Conservation (phyloP, 2,329 filamentous ascomycete genomes). For the Tolypocladium tundrense region DNA sequence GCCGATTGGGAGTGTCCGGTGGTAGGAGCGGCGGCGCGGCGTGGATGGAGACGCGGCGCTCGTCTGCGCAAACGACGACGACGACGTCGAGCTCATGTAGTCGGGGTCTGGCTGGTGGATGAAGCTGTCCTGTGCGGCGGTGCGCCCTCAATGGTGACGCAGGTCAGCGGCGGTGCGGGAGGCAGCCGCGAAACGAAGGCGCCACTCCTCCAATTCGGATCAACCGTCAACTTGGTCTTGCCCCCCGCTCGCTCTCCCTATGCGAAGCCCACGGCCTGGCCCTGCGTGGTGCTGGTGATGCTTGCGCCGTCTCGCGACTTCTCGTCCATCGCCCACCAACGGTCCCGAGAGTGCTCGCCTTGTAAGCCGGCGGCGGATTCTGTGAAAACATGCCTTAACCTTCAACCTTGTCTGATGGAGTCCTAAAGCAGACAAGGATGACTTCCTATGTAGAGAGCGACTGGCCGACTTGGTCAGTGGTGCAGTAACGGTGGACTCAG, state of each 20-base stretch:
- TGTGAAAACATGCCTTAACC: background rate
- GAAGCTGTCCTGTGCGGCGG: slow-evolving; percentile 22
- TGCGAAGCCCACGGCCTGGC: slow-evolving; percentile 1
- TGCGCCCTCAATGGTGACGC: slow-evolving; percentile 30
- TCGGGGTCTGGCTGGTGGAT: slow-evolving; percentile 42
- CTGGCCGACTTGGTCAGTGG: no score
- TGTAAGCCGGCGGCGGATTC: slow-evolving; percentile 9
- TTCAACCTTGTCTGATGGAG: no score
- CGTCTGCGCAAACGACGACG: slow-evolving; percentile 14
- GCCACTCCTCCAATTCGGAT: slow-evolving; percentile 14
- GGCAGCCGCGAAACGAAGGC: slow-evolving; percentile 26
- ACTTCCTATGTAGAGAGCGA: no score
- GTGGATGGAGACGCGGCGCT: slow-evolving; percentile 18
- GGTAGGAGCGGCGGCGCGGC: slow-evolving; percentile 31
- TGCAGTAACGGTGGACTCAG: no score
- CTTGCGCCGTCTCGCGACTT: slow-evolving; percentile 8
- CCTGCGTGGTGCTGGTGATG: background rate
- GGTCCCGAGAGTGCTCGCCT: slow-evolving; percentile 5
- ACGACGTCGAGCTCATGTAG: slow-evolving; percentile 29
- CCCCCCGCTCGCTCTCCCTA: slow-evolving; percentile 5
- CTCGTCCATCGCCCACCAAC: slow-evolving; percentile 15
- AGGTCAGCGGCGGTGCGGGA: slow-evolving; percentile 39
- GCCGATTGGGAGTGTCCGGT: slow-evolving; percentile 27
- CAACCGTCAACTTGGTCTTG: slow-evolving; percentile 11
- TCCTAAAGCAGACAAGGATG: no score